phyloP scores from a whole-genome alignment of 257 asterid species.

The Fraxinus anomala region DNA sequence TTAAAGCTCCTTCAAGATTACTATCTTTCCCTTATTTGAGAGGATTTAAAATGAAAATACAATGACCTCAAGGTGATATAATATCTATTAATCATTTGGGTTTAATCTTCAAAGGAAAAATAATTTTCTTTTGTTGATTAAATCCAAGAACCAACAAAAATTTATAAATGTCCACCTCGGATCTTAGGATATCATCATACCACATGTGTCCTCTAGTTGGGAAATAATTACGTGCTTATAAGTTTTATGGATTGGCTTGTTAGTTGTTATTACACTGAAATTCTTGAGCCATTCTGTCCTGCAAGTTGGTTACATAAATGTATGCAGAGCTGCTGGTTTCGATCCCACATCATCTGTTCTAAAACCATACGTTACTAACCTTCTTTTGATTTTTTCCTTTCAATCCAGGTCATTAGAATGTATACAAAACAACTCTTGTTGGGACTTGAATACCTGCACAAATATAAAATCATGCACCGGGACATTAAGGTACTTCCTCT shows the following conservation, averaged over 20 bases:
- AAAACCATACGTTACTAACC: constrained; percentile 8
- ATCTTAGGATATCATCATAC: constrained; percentile 4
- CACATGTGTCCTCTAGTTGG: constrained; percentile 5
- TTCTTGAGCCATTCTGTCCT: constrained; percentile 10
- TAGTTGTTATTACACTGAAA: not conserved
- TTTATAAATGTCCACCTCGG: not conserved
- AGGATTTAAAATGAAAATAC: no score
- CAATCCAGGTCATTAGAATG: constrained; percentile 88
- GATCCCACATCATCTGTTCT: constrained; percentile 8
- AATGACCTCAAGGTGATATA: no score
- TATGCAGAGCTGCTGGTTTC: constrained; percentile 17
- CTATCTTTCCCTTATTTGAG: no score
- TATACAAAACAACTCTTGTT: constrained; percentile 86
- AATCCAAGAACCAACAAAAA: not conserved
- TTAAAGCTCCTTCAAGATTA: no score
- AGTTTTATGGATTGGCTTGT: not conserved
- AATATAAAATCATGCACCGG: constrained; percentile 94
- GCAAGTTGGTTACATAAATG: constrained; percentile 18
- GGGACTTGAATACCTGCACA: constrained; percentile 94
- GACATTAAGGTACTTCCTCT: constrained; percentile 76
- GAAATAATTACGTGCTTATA: not conserved
- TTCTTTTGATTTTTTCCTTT: constrained; percentile 21
- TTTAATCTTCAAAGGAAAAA: no score
- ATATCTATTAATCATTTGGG: no score
- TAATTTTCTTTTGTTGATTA: no score